A percentile compares a stretch with the other conserved stretches of the same genome.
These are phyloP conservation scores for Oropetium thomaeum DNA, from an alignment of 176 grass and related monocot species.

Conservation along the genomic window DNA sequence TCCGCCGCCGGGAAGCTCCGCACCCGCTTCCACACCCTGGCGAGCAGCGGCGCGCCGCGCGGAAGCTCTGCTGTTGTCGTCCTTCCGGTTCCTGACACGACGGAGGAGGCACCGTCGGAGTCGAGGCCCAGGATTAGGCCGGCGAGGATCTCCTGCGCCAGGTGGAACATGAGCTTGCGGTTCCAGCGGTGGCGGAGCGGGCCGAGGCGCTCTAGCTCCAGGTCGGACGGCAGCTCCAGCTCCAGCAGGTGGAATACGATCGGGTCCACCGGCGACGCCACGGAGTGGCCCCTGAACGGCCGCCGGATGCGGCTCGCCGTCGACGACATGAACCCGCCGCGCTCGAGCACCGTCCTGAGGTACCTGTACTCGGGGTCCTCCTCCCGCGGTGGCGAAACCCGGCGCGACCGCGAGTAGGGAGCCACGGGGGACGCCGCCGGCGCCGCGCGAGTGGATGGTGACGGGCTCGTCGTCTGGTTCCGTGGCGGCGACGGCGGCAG, in stretches of 20 bases:
- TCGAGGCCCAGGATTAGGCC: slow-evolving; percentile 5
- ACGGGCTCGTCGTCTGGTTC: too few relatives aligned
- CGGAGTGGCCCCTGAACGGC: neutral
- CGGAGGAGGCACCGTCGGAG: too few relatives aligned
- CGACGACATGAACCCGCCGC: slow-evolving; percentile 41
- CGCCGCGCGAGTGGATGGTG: too few relatives aligned
- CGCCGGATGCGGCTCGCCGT: neutral
- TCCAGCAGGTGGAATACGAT: slow-evolving; percentile 86
- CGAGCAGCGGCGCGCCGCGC: slow-evolving; percentile 14
- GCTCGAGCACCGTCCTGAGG: slow-evolving; percentile 50
- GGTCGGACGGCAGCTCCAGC: slow-evolving; percentile 45
- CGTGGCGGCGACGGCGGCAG: too few relatives aligned
- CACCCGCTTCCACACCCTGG: slow-evolving; percentile 36
- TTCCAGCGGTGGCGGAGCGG: slow-evolving; percentile 65
- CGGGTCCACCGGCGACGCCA: slow-evolving; percentile 49
- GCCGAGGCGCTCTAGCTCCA: slow-evolving; percentile 17
- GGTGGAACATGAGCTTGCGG: slow-evolving; percentile 84
- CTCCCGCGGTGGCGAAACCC: slow-evolving; percentile 27
- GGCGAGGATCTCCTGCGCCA: slow-evolving; percentile 53
- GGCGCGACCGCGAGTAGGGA: too few relatives aligned
- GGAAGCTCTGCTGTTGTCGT: neutral
- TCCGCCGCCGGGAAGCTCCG: slow-evolving; percentile 50
- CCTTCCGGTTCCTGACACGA: neutral
- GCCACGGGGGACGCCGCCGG: too few relatives aligned
- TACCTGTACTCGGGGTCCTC: slow-evolving; percentile 70